A percentile compares a stretch with the other conserved stretches of the same genome.
phyloP scores from a whole-genome alignment of 352 stramenopile genomes.

The Phytopythium kandeliae region DNA sequence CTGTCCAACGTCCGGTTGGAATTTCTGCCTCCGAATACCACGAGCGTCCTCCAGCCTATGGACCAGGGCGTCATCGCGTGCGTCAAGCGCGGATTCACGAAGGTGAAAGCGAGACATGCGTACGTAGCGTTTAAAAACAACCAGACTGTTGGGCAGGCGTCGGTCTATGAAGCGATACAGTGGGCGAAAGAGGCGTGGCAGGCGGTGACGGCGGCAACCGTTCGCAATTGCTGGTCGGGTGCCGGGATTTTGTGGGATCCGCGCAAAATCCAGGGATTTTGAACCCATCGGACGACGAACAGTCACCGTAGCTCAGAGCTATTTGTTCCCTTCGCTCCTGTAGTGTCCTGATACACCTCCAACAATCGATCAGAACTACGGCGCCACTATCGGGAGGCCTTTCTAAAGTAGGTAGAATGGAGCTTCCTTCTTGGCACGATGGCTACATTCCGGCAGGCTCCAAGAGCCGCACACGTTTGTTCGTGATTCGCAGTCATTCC shows the following conservation, averaged over 20 bases:
- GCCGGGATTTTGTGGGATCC: conserved; percentile 3
- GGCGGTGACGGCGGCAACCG: conserved; percentile 2
- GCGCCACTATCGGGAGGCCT: too few species aligned
- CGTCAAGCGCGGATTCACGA: conserved; percentile 6
- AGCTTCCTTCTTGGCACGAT: not conserved
- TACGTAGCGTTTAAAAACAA: not conserved
- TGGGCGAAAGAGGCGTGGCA: conserved; percentile 1
- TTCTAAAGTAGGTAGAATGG: too few species aligned
- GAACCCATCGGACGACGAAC: not conserved
- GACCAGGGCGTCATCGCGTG: conserved; percentile 6
- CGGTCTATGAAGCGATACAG: conserved; percentile 3
- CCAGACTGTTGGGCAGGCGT: not conserved
- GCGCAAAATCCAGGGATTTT: not conserved
- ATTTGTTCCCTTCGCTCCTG: too few species aligned
- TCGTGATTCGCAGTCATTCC: not conserved
- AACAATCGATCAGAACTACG: too few species aligned
- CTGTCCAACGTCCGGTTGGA: conserved; percentile 7
- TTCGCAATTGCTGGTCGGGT: conserved; percentile 7
- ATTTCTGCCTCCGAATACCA: conserved; percentile 6
- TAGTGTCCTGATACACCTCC: too few species aligned
- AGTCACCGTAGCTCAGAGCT: too few species aligned
- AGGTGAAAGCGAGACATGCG: not conserved
- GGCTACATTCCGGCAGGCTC: not conserved
- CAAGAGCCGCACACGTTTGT: not conserved
- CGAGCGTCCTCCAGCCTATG: conserved; percentile 4